Percentiles rank a stretch among this genome's conserved stretches.
phyloP scores from a whole-genome alignment of 1,284 basidiomycete species.

The Polyporus tsugae region DNA sequence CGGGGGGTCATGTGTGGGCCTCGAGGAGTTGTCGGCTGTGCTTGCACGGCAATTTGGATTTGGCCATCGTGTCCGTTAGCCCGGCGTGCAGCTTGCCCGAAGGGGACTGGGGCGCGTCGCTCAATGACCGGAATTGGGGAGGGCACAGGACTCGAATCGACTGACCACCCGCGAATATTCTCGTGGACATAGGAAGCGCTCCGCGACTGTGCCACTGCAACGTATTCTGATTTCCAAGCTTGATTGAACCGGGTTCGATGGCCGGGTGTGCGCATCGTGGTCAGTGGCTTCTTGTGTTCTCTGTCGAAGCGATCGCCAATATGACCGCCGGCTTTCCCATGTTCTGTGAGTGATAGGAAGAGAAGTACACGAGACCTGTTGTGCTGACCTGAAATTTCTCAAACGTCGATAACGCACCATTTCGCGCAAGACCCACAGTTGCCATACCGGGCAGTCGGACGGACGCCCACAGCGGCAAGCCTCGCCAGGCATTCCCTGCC shows the following conservation, averaged over 20 bases:
- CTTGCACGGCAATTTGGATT: slow-evolving; percentile 19
- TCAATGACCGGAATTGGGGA: slow-evolving; percentile 17
- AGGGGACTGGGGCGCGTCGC: slow-evolving; percentile 13
- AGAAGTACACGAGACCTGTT: slow-evolving; percentile 22
- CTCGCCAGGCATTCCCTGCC: background rate
- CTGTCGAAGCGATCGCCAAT: slow-evolving; percentile 23
- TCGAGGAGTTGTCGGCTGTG: slow-evolving; percentile 23
- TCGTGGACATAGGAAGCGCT: slow-evolving; percentile 22
- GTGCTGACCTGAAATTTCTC: background rate
- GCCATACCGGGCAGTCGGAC: slow-evolving; percentile 11
- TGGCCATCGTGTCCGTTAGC: slow-evolving; percentile 16
- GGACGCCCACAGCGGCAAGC: slow-evolving; percentile 9
- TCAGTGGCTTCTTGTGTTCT: slow-evolving; percentile 17
- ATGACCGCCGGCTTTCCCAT: slow-evolving; percentile 15
- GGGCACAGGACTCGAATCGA: slow-evolving; percentile 19
- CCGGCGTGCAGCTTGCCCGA: slow-evolving; percentile 22
- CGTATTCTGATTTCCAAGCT: slow-evolving; percentile 32
- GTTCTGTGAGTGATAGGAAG: slow-evolving; percentile 19
- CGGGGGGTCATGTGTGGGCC: slow-evolving; percentile 26
- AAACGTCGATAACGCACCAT: slow-evolving; percentile 20
- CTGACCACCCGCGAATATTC: slow-evolving; percentile 21
- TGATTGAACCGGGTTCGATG: slow-evolving; percentile 18
- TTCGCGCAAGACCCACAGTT: slow-evolving; percentile 1
- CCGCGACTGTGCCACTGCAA: slow-evolving; percentile 25
- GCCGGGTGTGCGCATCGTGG: slow-evolving; percentile 27